A percentile compares a stretch with the other conserved stretches of the same genome.
Evolutionary conservation across 495 filamentous ascomycete species (phyloP).

Genomic region (Annulohypoxylon maeteangense): DNA sequence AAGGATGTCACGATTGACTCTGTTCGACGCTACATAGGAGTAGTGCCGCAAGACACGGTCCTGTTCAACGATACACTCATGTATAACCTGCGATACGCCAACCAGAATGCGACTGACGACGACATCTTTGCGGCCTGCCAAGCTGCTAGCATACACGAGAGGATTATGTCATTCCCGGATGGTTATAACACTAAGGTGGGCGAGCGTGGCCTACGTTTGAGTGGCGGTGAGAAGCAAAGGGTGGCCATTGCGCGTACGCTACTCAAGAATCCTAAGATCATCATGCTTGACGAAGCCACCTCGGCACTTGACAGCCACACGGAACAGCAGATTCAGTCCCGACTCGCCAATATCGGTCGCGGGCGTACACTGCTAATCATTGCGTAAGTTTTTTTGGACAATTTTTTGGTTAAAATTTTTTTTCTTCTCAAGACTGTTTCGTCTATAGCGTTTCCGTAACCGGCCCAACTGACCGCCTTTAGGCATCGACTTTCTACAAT

Average conservation of each 20-base stretch:
- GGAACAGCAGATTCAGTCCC: constrained; percentile 93
- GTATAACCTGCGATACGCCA: constrained; percentile 96
- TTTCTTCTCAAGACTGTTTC: neutral
- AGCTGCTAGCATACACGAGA: constrained; percentile 94
- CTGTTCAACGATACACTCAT: constrained; percentile 97
- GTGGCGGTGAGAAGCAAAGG: constrained; percentile 95
- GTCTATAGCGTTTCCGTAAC: neutral
- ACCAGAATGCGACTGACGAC: constrained; percentile 83
- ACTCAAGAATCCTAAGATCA: constrained; percentile 93
- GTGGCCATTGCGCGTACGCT: constrained; percentile 97
- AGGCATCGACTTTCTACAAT: constrained; percentile 93
- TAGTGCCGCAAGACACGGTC: constrained; percentile 96
- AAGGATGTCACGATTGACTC: constrained; percentile 91
- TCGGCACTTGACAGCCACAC: constrained; percentile 95
- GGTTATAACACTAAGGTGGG: constrained; percentile 92
- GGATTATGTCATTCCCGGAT: constrained; percentile 93
- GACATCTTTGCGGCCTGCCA: constrained; percentile 89
- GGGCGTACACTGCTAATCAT: constrained; percentile 82
- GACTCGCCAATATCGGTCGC: constrained; percentile 78
- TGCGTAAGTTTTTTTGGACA: constrained; percentile 57
- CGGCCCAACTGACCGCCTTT: constrained; percentile 11
- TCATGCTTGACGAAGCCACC: constrained; percentile 96
- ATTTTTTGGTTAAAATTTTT: neutral
- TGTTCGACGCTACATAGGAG: constrained; percentile 88
- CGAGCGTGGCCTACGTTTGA: constrained; percentile 91